Percentiles rank a stretch among this genome's conserved stretches.
Conservation (phyloP, 331 rosid genomes). For the Pyrus hybrid region DNA sequence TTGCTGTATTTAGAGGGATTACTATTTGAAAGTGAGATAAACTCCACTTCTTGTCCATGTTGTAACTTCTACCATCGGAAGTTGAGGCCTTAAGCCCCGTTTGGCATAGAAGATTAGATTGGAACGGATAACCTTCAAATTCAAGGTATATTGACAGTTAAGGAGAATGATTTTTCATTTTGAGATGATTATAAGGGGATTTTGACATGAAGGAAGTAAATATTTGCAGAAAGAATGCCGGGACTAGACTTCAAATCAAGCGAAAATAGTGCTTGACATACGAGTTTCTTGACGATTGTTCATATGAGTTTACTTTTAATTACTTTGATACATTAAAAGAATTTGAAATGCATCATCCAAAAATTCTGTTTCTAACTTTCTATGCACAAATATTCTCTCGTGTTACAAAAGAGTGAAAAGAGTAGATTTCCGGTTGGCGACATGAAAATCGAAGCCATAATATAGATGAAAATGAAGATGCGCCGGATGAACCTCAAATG, state of each 20-base stretch:
- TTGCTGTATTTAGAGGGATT: neutral
- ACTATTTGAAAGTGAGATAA: neutral
- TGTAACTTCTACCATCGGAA: neutral
- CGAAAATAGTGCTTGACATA: neutral
- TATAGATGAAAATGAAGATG: neutral
- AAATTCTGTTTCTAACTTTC: slow-evolving; percentile 13
- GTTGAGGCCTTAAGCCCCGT: neutral
- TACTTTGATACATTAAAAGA: slow-evolving; percentile 15
- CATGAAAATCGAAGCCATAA: slow-evolving; percentile 10
- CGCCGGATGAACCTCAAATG: slow-evolving; percentile 12
- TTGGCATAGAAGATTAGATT: no score
- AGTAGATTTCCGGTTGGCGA: slow-evolving; percentile 11
- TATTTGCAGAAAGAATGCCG: neutral
- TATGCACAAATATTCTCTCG: slow-evolving; percentile 39
- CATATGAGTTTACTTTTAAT: neutral
- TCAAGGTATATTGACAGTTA: no score
- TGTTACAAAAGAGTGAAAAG: slow-evolving; percentile 15
- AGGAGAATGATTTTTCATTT: no score
- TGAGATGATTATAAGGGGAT: no score
- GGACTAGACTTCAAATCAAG: neutral
- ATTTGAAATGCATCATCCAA: slow-evolving; percentile 12
- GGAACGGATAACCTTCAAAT: no score
- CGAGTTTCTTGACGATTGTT: neutral
- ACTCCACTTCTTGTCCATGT: neutral
- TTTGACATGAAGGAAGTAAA: neutral